Conservation (phyloP, 2,329 filamentous ascomycete genomes). For the Botrytis elliptica region DNA sequence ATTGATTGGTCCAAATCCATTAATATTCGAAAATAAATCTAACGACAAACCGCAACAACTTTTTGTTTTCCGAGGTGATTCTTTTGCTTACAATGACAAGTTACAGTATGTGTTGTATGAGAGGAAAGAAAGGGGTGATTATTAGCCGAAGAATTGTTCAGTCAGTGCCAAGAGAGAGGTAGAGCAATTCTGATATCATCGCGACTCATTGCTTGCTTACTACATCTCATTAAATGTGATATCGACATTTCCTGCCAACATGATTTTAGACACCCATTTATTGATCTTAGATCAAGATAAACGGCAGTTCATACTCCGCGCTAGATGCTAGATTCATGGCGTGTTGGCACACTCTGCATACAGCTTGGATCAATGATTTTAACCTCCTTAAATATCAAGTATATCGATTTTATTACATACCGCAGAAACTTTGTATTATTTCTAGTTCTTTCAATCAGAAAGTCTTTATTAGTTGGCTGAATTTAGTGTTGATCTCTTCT, state of each 20-base stretch:
- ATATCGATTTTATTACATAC: neutral
- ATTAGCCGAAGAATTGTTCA: constrained; percentile 3
- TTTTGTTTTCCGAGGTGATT: neutral
- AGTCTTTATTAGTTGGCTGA: neutral
- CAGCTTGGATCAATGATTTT: neutral
- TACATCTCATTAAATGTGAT: neutral
- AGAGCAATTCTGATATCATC: neutral
- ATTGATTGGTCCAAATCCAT: neutral
- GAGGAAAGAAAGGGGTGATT: neutral
- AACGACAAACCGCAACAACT: too few species aligned
- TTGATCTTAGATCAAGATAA: neutral
- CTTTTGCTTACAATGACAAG: neutral
- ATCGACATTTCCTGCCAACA: neutral
- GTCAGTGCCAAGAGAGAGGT: neutral
- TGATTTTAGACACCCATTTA: neutral
- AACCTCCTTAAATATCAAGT: neutral
- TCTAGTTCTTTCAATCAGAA: too few species aligned
- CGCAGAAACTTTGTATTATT: neutral
- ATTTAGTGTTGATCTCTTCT: neutral
- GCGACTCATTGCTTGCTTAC: neutral
- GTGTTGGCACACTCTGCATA: neutral
- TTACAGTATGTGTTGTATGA: neutral
- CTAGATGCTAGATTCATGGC: neutral
- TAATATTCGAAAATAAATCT: accelerated
- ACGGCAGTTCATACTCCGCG: neutral